These are phyloP conservation scores for Claviceps sp. DNA, from an alignment of 2,329 filamentous ascomycete species.

Conservation along the genomic window DNA sequence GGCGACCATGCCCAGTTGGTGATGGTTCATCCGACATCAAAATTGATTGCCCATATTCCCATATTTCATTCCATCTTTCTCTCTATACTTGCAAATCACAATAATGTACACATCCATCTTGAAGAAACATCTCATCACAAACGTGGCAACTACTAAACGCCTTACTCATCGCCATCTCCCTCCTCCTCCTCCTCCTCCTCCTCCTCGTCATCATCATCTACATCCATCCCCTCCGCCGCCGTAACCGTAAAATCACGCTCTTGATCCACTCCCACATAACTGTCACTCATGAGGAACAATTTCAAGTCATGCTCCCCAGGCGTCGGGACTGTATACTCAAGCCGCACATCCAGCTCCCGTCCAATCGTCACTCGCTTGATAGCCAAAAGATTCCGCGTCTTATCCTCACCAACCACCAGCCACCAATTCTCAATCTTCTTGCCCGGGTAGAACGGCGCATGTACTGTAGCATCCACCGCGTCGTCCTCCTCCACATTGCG, in stretches of 20 bases:
- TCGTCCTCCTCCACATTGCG: conserved; percentile 60
- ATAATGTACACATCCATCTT: background rate
- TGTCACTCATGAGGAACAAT: conserved; percentile 91
- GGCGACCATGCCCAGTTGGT: no score
- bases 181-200: conserved; percentile 65
- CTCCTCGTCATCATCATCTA: conserved; percentile 52
- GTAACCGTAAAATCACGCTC: conserved; percentile 78
- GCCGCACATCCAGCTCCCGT: conserved; percentile 58
- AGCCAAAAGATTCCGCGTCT: conserved; percentile 70
- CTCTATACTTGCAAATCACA: background rate
- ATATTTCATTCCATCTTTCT: no score
- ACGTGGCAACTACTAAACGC: background rate
- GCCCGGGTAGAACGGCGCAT: conserved; percentile 85
- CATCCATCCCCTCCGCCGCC: conserved; percentile 87
- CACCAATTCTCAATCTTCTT: conserved; percentile 98
- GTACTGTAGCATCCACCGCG: conserved; percentile 69
- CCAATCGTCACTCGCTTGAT: conserved; percentile 92
- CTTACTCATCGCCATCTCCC: conserved; percentile 35
- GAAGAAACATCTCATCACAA: background rate
- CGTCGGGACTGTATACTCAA: conserved; percentile 80
- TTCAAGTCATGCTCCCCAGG: conserved; percentile 79
- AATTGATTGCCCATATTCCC: background rate
- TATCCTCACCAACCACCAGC: conserved; percentile 90
- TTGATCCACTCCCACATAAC: conserved; percentile 93
- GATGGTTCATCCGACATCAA: background rate